Evolutionary conservation across 1,139 yeast genomes (phyloP).

Genomic region (Kodamaea anthophila): DNA sequence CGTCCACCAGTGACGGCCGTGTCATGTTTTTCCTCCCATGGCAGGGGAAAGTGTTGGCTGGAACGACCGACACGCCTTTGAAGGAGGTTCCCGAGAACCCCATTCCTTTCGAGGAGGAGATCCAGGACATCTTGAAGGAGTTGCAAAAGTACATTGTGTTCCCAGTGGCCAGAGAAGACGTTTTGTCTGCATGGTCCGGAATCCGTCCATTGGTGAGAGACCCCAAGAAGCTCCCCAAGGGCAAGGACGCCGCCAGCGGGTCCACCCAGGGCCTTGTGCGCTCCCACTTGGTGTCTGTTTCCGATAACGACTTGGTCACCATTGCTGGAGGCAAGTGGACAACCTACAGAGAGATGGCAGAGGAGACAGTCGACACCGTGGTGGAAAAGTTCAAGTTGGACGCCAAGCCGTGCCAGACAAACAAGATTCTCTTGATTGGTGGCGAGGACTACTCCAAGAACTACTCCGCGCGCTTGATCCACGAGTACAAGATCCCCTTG

Average conservation of each 20-base stretch:
- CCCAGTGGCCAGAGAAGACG: conserved; percentile 87
- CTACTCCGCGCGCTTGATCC: conserved; percentile 74
- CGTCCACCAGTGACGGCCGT: conserved; percentile 90
- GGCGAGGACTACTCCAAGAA: conserved; percentile 65
- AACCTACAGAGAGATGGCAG: conserved; percentile 96
- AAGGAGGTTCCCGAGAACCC: conserved; percentile 78
- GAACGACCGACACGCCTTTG: conserved; percentile 87
- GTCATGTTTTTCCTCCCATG: conserved; percentile 96
- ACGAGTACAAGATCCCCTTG: conserved; percentile 68
- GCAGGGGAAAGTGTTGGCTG: conserved; percentile 96
- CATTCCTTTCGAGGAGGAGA: conserved; percentile 82
- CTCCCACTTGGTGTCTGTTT: conserved; percentile 73
- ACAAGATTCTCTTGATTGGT: conserved; percentile 62
- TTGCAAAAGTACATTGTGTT: conserved; percentile 84
- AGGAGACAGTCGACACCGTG: conserved; percentile 81
- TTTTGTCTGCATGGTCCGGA: conserved; percentile 94
- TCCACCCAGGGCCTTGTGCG: conserved; percentile 83
- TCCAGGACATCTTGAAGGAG: conserved; percentile 80
- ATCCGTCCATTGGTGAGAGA: conserved; percentile 91
- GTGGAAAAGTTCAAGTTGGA: conserved; percentile 45
- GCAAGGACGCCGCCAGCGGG: conserved; percentile 35
- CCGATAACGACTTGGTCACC: conserved; percentile 73
- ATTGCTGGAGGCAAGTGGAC: conserved; percentile 99
- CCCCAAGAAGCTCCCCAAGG: conserved; percentile 56
- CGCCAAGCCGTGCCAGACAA: conserved; percentile 55